Base-by-base conservation (phyloP, 768 basidiomycete species). In the Macrolepiota albuminosa region DNA sequence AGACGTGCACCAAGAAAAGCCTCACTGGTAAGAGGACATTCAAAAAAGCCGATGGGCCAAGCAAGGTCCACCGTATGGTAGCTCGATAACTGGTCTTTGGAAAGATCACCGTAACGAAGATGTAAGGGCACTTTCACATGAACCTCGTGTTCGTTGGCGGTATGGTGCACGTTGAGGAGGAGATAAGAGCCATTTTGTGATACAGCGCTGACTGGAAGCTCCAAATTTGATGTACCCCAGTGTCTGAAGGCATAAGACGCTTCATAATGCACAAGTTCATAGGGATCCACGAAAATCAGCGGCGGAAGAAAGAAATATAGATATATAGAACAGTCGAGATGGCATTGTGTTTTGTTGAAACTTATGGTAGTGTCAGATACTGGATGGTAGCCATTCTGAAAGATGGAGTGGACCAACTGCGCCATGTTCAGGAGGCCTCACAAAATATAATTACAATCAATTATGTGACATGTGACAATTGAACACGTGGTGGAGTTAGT, bases 61-160 rank as follows among this genome's bases (percentile, higher is more conserved):
- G 68, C 64, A 11, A 81, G 61, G 26, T 67, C 63, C 34, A 71
- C 70, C 7, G 63, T 61, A 60, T 72, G 66, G 54, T 71, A 72
- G 7, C 67, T 62, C 34, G 63, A 61, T 29, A 43, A 50, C n/a
- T 63, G 57, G 34, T 57, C 31, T 40, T 50, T 43, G 26, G 66
- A 64, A 36, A 72, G 71, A 21, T 68, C 58, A 6, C 76, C 80
- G 62, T 81, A 83, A 13, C 81, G 76, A 29, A 78, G 59, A 58
- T 83, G 81, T 52, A 83, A 67, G 16, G 81, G 81, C 11, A 83
- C 69, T 31, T 74, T 70, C 11, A 81, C 70, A 24, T 72, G 66
- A 2, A 74, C 6, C 18, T 51, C 64, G 24, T 34, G 53, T 43
- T 59, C 46, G 14, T 57, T 63, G 14, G 45, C 21, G 24, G 63